Conservation (phyloP, 225 moss, liverwort and hornwort genomes). For the Marchantia polymorpha region DNA sequence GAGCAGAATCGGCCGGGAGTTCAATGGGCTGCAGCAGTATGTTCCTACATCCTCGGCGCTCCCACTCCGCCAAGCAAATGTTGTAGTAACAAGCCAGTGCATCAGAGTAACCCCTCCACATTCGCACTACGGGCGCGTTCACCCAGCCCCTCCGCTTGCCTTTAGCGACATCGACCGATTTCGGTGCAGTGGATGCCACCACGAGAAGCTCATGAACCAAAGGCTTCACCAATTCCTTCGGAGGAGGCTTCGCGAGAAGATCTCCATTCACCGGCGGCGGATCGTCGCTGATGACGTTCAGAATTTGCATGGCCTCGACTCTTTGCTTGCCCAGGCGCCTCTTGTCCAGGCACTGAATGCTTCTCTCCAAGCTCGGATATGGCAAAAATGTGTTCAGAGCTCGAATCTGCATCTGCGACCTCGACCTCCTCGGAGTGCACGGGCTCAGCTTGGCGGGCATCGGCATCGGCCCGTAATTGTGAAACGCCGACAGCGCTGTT, state of each 20-base stretch:
- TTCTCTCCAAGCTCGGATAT: slow-evolving; percentile 46
- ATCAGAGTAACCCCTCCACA: slow-evolving; percentile 59
- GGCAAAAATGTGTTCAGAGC: slow-evolving; percentile 57
- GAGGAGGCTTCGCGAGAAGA: background rate
- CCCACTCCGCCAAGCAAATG: slow-evolving; percentile 48
- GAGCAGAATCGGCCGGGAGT: slow-evolving; percentile 9
- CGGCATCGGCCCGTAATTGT: background rate
- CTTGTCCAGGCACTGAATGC: slow-evolving; percentile 49
- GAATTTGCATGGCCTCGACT: slow-evolving; percentile 59
- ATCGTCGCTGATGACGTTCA: slow-evolving; percentile 49
- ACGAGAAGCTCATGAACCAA: background rate
- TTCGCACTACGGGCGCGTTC: slow-evolving; percentile 52
- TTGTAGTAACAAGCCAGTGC: slow-evolving; percentile 54
- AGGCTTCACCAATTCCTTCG: background rate
- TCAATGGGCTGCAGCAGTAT: slow-evolving; percentile 43
- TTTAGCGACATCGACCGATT: background rate
- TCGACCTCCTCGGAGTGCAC: background rate
- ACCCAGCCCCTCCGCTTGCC: slow-evolving; percentile 46
- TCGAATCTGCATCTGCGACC: slow-evolving; percentile 22
- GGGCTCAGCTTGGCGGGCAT: background rate
- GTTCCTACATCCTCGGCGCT: slow-evolving; percentile 49
- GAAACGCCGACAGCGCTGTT: background rate
- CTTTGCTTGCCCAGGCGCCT: slow-evolving; percentile 57
- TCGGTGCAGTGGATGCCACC: background rate
- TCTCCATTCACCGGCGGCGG: slow-evolving; percentile 27